phyloP scores from a whole-genome alignment of 2,329 filamentous ascomycete species.

The Ascocoryne sarcoides region DNA sequence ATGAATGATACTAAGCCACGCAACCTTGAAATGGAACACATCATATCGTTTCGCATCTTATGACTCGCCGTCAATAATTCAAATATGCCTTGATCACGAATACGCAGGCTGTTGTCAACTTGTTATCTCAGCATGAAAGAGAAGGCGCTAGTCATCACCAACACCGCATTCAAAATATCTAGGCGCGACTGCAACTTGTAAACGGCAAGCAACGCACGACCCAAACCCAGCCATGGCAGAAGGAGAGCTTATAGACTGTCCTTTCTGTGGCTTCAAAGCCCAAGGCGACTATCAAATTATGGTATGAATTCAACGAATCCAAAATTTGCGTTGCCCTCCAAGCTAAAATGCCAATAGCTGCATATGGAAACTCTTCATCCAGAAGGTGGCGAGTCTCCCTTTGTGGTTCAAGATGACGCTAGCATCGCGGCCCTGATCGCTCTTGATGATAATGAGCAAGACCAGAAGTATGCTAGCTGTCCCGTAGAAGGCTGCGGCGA shows the following conservation, averaged over 20 bases:
- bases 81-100: neutral
- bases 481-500: constrained; percentile 51
- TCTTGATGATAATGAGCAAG: constrained; percentile 21
- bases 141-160: neutral
- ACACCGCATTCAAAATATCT: neutral
- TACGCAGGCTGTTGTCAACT: neutral
- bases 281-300: constrained; percentile 31
- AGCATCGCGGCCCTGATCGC: constrained; percentile 15
- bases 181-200: neutral
- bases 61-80: neutral
- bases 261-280: constrained; percentile 33
- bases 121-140: neutral
- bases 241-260: constrained; percentile 25
- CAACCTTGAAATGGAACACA: too few relatives aligned
- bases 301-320: constrained; percentile 22
- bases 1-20: too few relatives aligned
- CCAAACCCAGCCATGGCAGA: constrained; percentile 12
- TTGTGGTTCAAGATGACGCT: constrained; percentile 24
- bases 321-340: neutral
- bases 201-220: neutral
- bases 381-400: constrained; percentile 26
- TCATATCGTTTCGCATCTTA: neutral
- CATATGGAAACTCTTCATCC: constrained; percentile 27
- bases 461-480: constrained; percentile 41
- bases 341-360: constrained; percentile 10